These are phyloP conservation scores for Collybia nuda DNA, from an alignment of 768 basidiomycete genomes.

Conservation along the genomic window DNA sequence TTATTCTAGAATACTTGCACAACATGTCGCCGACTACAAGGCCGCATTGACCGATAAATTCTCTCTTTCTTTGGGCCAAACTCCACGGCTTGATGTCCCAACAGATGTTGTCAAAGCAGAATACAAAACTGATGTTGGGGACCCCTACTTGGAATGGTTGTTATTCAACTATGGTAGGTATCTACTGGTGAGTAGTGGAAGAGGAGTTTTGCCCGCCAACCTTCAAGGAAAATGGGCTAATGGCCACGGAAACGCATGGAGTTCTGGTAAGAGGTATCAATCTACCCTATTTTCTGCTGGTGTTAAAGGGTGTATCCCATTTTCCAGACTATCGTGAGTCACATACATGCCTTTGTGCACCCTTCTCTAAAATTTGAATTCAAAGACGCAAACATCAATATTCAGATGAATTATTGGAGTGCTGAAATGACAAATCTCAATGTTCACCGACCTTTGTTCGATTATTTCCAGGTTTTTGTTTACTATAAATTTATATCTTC, in stretches of 20 bases:
- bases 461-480: constrained; percentile 62
- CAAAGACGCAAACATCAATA: constrained; percentile 72
- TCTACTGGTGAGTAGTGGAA: constrained; percentile 57
- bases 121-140: constrained; percentile 55
- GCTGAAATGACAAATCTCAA: constrained; percentile 68
- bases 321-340: constrained; percentile 31
- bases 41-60: constrained; percentile 43
- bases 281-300: background rate
- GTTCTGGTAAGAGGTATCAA: constrained; percentile 44
- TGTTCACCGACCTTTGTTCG: constrained; percentile 56
- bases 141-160: constrained; percentile 71
- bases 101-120: constrained; percentile 56
- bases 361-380: background rate
- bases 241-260: constrained; percentile 55
- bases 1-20: constrained; percentile 40
- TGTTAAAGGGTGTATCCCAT: too few species aligned
- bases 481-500: background rate
- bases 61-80: constrained; percentile 58
- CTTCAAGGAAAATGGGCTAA: constrained; percentile 75
- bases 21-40: constrained; percentile 54
- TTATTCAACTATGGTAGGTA: constrained; percentile 74
- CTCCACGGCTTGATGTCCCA: constrained; percentile 46
- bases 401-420: constrained; percentile 83
- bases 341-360: background rate
- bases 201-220: constrained; percentile 67